phyloP scores from a whole-genome alignment of 1,284 basidiomycete species.

The Cryptococcus sp. region DNA sequence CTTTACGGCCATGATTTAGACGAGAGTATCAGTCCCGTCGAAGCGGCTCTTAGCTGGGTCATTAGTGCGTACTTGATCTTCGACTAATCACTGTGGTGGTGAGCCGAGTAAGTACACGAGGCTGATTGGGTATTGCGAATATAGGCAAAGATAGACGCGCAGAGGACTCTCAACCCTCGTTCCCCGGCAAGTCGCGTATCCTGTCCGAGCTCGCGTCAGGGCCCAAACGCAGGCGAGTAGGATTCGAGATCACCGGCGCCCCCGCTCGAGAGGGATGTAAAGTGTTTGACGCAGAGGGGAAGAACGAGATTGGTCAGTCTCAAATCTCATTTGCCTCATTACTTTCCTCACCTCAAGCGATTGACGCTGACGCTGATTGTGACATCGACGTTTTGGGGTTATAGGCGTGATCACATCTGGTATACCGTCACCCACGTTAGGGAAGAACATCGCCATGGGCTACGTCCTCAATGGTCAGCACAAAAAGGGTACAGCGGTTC shows the following conservation, averaged over 20 bases:
- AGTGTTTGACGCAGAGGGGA: slow-evolving; percentile 63
- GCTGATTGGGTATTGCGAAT: not conserved
- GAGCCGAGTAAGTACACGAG: too few relatives aligned
- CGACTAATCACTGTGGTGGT: not conserved
- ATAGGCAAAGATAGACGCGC: slow-evolving; percentile 78
- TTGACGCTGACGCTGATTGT: not conserved
- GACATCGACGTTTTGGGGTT: not conserved
- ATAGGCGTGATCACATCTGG: slow-evolving; percentile 83
- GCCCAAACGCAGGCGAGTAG: slow-evolving; percentile 76
- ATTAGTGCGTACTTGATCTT: slow-evolving; percentile 64
- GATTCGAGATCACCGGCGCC: slow-evolving; percentile 77
- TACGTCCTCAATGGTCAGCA: slow-evolving; percentile 80
- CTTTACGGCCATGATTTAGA: slow-evolving; percentile 93
- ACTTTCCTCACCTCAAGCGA: not conserved
- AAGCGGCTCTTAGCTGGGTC: slow-evolving; percentile 89
- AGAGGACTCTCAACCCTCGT: slow-evolving; percentile 55
- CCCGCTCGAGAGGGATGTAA: slow-evolving; percentile 87
- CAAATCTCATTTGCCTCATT: not conserved
- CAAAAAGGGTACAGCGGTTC: slow-evolving; percentile 79
- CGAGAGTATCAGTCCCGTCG: slow-evolving; percentile 81
- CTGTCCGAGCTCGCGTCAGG: slow-evolving; percentile 78
- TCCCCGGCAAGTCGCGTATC: slow-evolving; percentile 82
- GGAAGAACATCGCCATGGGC: slow-evolving; percentile 94
- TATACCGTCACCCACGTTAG: slow-evolving; percentile 88
- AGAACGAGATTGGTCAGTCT: slow-evolving; percentile 62